phyloP scores from a whole-genome alignment of 768 basidiomycete species.

The Suillus paluster region DNA sequence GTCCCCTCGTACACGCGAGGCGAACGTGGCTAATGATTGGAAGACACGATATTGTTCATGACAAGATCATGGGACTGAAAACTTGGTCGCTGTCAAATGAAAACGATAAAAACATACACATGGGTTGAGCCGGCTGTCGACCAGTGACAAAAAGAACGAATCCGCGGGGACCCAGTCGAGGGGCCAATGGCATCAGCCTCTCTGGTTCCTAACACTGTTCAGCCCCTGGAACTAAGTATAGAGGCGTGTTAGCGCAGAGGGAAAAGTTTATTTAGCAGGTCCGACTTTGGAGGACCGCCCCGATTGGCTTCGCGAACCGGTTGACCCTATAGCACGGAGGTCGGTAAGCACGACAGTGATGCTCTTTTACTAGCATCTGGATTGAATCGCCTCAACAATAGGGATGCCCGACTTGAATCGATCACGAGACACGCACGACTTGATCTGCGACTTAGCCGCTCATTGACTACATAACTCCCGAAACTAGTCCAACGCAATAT shows the following conservation, averaged over 20 bases:
- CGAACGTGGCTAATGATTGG: neutral
- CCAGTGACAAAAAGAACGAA: neutral
- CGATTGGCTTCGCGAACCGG: neutral
- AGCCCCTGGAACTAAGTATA: neutral
- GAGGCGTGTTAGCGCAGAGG: neutral
- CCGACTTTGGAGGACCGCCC: neutral
- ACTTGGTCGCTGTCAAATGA: neutral
- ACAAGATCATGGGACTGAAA: neutral
- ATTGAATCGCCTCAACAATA: neutral
- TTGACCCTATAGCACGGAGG: neutral
- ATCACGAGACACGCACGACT: conserved; percentile 1
- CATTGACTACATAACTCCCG: neutral
- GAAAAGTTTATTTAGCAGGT: conserved; percentile 1
- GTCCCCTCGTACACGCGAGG: conserved; percentile 4
- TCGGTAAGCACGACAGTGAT: neutral
- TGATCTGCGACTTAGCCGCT: neutral
- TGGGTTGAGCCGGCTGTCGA: neutral
- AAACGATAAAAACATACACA: neutral
- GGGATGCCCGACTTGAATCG: neutral
- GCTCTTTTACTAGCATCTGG: neutral
- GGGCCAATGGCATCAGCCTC: neutral
- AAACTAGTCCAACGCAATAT: neutral
- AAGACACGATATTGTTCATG: neutral
- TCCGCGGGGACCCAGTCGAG: neutral
- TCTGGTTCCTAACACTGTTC: neutral